A percentile compares a stretch with the other conserved stretches of the same genome.
Conservation (phyloP, 345 rosid genomes). For the Hypericum androsaemum region DNA sequence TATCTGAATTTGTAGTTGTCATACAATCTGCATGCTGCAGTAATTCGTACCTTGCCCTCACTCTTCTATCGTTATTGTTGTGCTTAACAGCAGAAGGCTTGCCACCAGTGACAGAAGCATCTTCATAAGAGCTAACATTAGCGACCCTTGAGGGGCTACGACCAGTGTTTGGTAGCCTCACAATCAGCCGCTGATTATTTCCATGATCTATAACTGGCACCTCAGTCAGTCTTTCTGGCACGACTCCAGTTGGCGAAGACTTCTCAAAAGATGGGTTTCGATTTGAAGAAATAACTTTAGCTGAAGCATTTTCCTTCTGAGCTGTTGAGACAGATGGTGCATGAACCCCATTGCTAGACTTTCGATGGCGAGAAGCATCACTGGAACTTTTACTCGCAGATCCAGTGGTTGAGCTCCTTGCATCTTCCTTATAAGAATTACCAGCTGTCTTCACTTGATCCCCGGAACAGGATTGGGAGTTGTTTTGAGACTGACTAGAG, state of each 20-base stretch:
- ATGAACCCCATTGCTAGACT: constrained; percentile 45
- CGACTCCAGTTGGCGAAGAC: constrained; percentile 32
- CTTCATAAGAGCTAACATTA: constrained; percentile 67
- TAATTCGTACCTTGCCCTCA: constrained; percentile 26
- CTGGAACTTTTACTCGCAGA: constrained; percentile 29
- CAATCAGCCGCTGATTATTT: constrained; percentile 54
- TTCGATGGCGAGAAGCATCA: constrained; percentile 45
- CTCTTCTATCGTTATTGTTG: constrained; percentile 30
- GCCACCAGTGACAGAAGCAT: constrained; percentile 39
- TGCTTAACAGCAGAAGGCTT: constrained; percentile 63
- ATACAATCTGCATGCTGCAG: constrained; percentile 20
- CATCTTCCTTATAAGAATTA: constrained; percentile 50
- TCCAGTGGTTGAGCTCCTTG: constrained; percentile 51
- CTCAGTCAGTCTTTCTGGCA: constrained; percentile 48
- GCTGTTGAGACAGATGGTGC: constrained; percentile 26
- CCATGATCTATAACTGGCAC: constrained; percentile 37
- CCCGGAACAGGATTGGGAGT: constrained; percentile 60
- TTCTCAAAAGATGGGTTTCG: constrained; percentile 47
- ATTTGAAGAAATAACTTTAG: constrained; percentile 41
- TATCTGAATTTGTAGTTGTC: constrained; percentile 29
- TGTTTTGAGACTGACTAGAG: constrained; percentile 78
- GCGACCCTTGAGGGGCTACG: constrained; percentile 63
- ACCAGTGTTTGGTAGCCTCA: constrained; percentile 62
- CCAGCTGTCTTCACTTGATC: constrained; percentile 55
- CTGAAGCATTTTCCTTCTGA: constrained; percentile 41